Evolutionary conservation across 1,284 basidiomycete species (phyloP), one percentile per base, ranked within the genome.

Genomic region (Ceratobasidium sp.): DNA sequence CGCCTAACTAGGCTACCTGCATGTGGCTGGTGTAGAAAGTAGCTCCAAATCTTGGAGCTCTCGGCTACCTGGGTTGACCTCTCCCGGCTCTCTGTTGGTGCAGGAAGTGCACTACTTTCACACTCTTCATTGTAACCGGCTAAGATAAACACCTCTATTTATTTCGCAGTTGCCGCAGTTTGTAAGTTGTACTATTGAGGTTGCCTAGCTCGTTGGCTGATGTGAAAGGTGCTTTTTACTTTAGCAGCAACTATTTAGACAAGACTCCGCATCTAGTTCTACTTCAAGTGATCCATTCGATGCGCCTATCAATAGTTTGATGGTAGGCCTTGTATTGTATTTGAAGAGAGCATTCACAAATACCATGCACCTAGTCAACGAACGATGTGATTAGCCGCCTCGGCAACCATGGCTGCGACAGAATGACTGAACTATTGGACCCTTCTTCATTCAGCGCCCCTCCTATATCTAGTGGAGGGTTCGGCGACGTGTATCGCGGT

Each of bases 401-500:
- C 6, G 21, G 23, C 8, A 9, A 1, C 5, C 50, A 41, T 16
- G 64, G 64, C 13, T 67, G 64, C 41, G 30, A 13, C 1, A 38
- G 55, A 21, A 5, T 67, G 1, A 67, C 50, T 16, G 8, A 16
- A 7, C 18, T 41, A 21, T 21, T 67, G 16, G 50, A 67, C 26
- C 18, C 41, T 1, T n/a, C 1, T 16, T 43, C 35, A 2, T 66
- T 28, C 26, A n/a, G 21, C n/a, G n/a, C 9, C 2, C n/a, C 23
- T 23, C 47, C 63, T 4, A 49, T 47, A 13, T 35, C 63, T 2
- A 2, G 14, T 16, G 49, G 63, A 21, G 63, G 63, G 2, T 38
- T 41, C 21, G 63, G 63, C 14, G 35, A 66, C 30, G 28, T 66
- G 16, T 66, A 35, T 26, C 35, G 26, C 13, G 47, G 49, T 16